Conservation (phyloP, 148 eudicot genomes). For the Pouteria glomerata region DNA sequence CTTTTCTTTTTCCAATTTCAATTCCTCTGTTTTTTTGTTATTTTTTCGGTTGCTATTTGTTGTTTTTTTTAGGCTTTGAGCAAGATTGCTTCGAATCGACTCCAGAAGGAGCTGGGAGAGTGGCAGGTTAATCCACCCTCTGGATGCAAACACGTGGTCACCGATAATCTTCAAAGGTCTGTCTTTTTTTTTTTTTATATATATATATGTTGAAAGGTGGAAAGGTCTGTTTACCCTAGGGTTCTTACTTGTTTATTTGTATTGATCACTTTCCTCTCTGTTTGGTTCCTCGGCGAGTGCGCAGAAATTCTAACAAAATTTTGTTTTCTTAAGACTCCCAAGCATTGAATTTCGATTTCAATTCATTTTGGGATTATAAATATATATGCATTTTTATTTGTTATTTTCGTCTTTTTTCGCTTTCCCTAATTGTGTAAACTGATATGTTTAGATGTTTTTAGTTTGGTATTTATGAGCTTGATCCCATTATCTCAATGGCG, state of each 20-base stretch:
- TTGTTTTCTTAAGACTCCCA: not conserved
- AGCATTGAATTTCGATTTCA: not conserved
- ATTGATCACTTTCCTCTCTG: not conserved
- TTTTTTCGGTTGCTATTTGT: not conserved
- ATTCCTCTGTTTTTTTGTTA: not conserved
- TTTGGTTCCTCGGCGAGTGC: not conserved
- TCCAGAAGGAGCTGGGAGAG: constrained; percentile 53
- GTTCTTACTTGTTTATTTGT: not conserved
- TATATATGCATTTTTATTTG: not conserved
- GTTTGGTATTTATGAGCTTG: not conserved
- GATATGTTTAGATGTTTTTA: not conserved
- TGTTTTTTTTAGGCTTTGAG: constrained; percentile 31
- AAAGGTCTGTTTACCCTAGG: constrained; percentile 4
- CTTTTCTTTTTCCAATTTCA: constrained; percentile 7
- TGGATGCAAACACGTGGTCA: constrained; percentile 45
- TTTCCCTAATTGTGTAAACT: not conserved
- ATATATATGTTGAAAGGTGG: too few species aligned
- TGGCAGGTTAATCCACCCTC: constrained; percentile 56
- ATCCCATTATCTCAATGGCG: not conserved
- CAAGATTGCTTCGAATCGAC: constrained; percentile 57
- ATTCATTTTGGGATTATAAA: not conserved
- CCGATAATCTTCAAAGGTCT: constrained; percentile 62
- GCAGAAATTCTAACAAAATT: not conserved
- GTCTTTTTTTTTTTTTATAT: too few species aligned
- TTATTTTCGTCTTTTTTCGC: not conserved